Base-by-base conservation (phyloP, 164 flowering plant species). In the Santalum album region DNA sequence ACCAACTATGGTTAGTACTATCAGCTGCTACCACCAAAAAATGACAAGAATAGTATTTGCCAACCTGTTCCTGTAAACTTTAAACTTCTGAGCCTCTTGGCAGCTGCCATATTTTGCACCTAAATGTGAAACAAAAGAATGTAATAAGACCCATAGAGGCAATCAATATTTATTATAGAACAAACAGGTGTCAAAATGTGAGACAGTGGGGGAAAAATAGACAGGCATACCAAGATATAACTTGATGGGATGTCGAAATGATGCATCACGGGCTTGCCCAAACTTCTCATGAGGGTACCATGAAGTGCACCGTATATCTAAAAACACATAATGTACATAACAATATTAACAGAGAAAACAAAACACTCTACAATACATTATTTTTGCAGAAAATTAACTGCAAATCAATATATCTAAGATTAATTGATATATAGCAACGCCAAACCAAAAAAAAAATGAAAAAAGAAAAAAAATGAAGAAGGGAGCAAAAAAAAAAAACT, bases 211-310 rank as follows among this genome's bases (percentile, higher is more conserved):
- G 21, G 21, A 36, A 39, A 25, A 20, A 51, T 14, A 29, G 34
- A 29, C 25, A 38, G 5, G 21, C 65, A 50, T 84, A 89, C 99
- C 99, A 62, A 92, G 76, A 60, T 85, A 89, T 2, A 92, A 11
- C 73, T 92, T 92, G 36, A 92, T 85, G 16, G 99, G 99, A 73
- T 92, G 99, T 52, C 77, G 86, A 69, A 92, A 92, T 50, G 90
- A 83, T 24, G 77, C 57, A 55, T 85, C 80, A 64, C 99, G 99
- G 1, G 73, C 64, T 63, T 79, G 72, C 53, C 86, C 96, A 77
- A 59, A 73, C 61, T 76, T 62, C 15, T 78, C 85, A 69, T 83
- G 72, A 58, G 78, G 73, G 19, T 47, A 61, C 99, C 99, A 92
- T 25, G 72, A 53, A 38, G 80, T 68, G 68, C 96, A 89, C 65